Evolutionary conservation across 371 early-diverging fungal species (phyloP), one percentile per base, ranked within the genome.

Genomic region (Dichotomocladium elegans): DNA sequence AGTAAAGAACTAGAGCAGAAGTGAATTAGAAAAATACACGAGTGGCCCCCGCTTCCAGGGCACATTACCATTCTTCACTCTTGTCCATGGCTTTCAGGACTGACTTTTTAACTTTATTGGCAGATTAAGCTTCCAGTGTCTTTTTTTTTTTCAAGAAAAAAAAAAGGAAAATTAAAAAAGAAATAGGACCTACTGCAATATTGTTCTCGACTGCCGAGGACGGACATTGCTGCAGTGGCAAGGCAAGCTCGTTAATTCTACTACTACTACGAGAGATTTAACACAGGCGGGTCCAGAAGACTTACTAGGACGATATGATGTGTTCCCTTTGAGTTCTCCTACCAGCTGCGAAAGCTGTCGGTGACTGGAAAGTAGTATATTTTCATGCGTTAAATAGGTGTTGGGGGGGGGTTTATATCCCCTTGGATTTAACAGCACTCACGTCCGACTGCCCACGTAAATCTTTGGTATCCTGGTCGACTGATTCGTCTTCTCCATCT

Each of bases 361-460:
- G 51, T 83, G 83, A 2, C 80, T 82, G 58, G 8, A 17, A n/a
- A 31, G 15, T 17, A 34, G 4, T 21, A 22, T 34, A 11, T 3
- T 28, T 11, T 17, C 11, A 12, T 6, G 21, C 12, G 7, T 37
- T 37, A 14, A 27, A 3, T 8, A 7, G 15, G n/a, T n/a, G n/a
- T n/a, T n/a, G n/a, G n/a, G n/a, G n/a, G n/a, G n/a, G n/a, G n/a
- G n/a, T n/a, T n/a, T n/a, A n/a, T n/a, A n/a, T n/a, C n/a, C n/a
- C n/a, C n/a, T n/a, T n/a, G n/a, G n/a, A n/a, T n/a, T 45, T 2
- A 12, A 35, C 30, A 22, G 31, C 26, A 24, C 77, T 59, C 70
- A 75, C 82, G 82, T 82, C 63, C 82, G 70, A 53, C 74, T 80
- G 11, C 82, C 77, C 45, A 74, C 70, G 54, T 68, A 79, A 7